Conservation (phyloP, 352 stramenopile species). For the Pythium insidiosum region DNA sequence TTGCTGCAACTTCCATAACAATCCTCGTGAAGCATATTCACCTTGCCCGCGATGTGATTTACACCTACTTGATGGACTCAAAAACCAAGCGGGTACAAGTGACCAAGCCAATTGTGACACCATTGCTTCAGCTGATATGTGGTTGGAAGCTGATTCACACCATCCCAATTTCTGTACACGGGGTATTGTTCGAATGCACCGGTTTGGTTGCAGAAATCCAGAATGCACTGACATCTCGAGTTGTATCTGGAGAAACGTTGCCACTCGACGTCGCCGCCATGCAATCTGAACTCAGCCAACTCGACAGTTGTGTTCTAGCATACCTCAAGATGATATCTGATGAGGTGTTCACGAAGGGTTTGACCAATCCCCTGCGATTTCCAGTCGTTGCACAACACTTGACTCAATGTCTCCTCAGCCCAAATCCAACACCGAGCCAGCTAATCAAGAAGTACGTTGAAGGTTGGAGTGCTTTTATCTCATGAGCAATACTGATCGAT, state of each 20-base stretch:
- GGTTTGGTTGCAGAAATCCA: slow-evolving; percentile 63
- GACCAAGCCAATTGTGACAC: slow-evolving; percentile 45
- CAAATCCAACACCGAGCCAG: slow-evolving; percentile 41
- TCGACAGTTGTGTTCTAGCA: slow-evolving; percentile 29
- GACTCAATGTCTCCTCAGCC: slow-evolving; percentile 62
- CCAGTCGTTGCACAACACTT: slow-evolving; percentile 78
- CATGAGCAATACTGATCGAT: too few species aligned
- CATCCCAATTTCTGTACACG: slow-evolving; percentile 76
- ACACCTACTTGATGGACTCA: slow-evolving; percentile 22
- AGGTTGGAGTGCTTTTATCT: too few species aligned
- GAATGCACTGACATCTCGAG: slow-evolving; percentile 35
- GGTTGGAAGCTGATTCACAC: slow-evolving; percentile 44
- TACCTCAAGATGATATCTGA: slow-evolving; percentile 63
- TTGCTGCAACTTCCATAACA: slow-evolving; percentile 58
- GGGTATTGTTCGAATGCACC: slow-evolving; percentile 74
- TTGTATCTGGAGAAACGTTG: slow-evolving; percentile 14
- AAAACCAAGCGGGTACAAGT: not conserved
- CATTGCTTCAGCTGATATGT: slow-evolving; percentile 54
- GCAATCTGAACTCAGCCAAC: slow-evolving; percentile 29
- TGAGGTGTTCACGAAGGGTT: slow-evolving; percentile 65
- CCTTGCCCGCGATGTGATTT: slow-evolving; percentile 59
- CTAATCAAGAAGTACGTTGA: too few species aligned
- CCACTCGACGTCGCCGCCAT: slow-evolving; percentile 15
- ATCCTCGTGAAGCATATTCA: slow-evolving; percentile 78
- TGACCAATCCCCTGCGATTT: slow-evolving; percentile 69